A percentile compares a stretch with the other conserved stretches of the same genome.
These are phyloP conservation scores for Hymenoscyphus salicellus DNA, from an alignment of 2,329 filamentous ascomycete species.

Conservation along the genomic window DNA sequence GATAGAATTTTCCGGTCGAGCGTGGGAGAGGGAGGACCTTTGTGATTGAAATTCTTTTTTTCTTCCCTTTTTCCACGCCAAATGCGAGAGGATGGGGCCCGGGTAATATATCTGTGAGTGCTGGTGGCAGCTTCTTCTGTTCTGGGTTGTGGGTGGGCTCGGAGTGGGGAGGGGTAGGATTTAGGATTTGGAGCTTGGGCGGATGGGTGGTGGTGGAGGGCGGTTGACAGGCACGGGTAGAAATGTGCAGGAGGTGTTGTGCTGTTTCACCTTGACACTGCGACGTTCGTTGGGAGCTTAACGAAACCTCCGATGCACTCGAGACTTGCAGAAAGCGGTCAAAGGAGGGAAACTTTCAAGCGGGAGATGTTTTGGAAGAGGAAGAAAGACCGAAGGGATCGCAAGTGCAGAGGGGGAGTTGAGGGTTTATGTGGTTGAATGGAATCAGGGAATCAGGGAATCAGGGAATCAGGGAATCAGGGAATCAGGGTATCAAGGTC, in stretches of 20 bases:
- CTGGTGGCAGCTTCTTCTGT: neutral
- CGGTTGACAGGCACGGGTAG: neutral
- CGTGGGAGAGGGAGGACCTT: neutral
- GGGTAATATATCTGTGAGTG: constrained; percentile 1
- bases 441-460: neutral
- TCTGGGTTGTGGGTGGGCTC: too few relatives aligned
- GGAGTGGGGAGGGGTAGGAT: neutral
- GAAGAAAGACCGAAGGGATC: neutral
- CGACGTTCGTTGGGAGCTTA: constrained; percentile 1
- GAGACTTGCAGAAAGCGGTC: neutral
- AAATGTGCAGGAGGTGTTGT: neutral
- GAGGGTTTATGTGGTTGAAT: neutral
- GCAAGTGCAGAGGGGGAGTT: neutral
- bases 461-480: too few relatives aligned
- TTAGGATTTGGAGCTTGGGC: neutral
- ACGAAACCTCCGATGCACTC: neutral
- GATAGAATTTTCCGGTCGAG: neutral
- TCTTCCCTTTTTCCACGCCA: neutral
- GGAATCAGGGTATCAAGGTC: neutral
- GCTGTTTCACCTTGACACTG: neutral
- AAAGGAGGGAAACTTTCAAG: neutral
- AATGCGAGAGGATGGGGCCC: constrained; percentile 1
- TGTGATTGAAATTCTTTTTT: neutral
- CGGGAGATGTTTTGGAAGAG: neutral
- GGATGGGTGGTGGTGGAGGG: neutral